Percentiles rank a stretch among this genome's conserved stretches.
These are phyloP conservation scores for Fusarium temperatum DNA, from an alignment of 2,329 filamentous ascomycete species.

Conservation along the genomic window DNA sequence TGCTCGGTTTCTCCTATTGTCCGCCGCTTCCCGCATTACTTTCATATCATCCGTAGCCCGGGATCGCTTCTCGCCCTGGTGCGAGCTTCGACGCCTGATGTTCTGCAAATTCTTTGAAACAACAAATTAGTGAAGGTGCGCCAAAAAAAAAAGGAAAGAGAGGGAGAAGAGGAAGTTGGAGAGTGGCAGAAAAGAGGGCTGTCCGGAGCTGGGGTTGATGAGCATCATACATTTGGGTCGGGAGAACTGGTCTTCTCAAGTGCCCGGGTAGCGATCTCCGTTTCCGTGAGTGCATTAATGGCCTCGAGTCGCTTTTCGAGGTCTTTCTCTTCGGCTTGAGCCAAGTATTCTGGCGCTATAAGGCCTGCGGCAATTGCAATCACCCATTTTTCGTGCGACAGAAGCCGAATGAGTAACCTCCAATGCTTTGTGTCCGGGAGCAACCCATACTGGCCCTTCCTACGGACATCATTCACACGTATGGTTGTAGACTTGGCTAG, in stretches of 20 bases:
- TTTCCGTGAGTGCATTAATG: slow-evolving; percentile 40
- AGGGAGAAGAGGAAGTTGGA: background rate
- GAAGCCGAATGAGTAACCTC: slow-evolving; percentile 44
- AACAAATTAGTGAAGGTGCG: slow-evolving; percentile 17
- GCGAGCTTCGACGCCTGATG: slow-evolving; percentile 36
- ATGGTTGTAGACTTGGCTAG: slow-evolving; percentile 35
- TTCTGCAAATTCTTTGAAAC: slow-evolving; percentile 46
- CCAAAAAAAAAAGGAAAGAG: background rate
- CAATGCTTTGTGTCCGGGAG: slow-evolving; percentile 49
- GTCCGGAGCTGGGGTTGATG: background rate
- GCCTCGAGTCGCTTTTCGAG: slow-evolving; percentile 40
- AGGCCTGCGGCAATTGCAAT: slow-evolving; percentile 42
- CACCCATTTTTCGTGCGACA: slow-evolving; percentile 44
- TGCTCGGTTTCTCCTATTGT: slow-evolving; percentile 40
- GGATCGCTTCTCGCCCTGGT: slow-evolving; percentile 10
- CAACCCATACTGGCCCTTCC: slow-evolving; percentile 40
- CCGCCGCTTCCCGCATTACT: slow-evolving; percentile 47
- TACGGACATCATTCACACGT: slow-evolving; percentile 41
- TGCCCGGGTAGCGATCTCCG: slow-evolving; percentile 40
- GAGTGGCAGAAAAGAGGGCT: background rate
- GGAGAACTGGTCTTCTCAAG: slow-evolving; percentile 25
- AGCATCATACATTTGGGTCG: slow-evolving; percentile 48
- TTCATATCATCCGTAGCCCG: slow-evolving; percentile 44
- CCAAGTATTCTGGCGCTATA: slow-evolving; percentile 43
- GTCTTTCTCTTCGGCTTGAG: slow-evolving; percentile 36